These are phyloP conservation scores for Venturia asperata DNA, from an alignment of 2,329 filamentous ascomycete species.

Conservation along the genomic window DNA sequence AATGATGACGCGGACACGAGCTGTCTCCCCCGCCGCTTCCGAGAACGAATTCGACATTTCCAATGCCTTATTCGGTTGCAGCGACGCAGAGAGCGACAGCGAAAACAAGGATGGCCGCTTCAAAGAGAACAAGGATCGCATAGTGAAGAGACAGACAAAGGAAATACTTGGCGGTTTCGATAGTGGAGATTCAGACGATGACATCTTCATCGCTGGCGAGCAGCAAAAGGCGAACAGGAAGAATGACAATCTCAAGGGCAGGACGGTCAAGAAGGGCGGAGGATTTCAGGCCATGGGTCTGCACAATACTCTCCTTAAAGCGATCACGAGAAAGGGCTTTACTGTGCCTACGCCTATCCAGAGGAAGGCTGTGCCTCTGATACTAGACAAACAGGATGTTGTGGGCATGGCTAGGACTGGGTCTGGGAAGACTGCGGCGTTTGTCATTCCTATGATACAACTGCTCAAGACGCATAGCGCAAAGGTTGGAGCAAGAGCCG, in stretches of 20 bases:
- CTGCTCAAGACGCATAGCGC: constrained; percentile 81
- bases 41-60: constrained; percentile 91
- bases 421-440: constrained; percentile 95
- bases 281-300: constrained; percentile 95
- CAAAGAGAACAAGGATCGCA: constrained; percentile 7
- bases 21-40: constrained; percentile 72
- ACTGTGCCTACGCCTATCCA: constrained; percentile 95
- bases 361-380: constrained; percentile 87
- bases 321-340: constrained; percentile 90
- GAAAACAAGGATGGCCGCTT: background rate
- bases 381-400: constrained; percentile 88
- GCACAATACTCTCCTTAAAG: constrained; percentile 75
- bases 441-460: constrained; percentile 98
- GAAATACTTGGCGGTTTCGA: constrained; percentile 37
- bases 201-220: constrained; percentile 84
- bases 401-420: constrained; percentile 99
- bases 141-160: constrained; percentile 8
- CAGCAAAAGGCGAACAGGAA: constrained; percentile 88
- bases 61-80: constrained; percentile 62
- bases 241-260: constrained; percentile 70
- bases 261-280: constrained; percentile 86
- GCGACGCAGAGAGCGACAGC: constrained; percentile 41
- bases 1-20: constrained; percentile 59
- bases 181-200: constrained; percentile 50
- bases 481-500: constrained; percentile 74